Conservation (phyloP, 2,329 filamentous ascomycete genomes). For the Venturiaceae sp. region DNA sequence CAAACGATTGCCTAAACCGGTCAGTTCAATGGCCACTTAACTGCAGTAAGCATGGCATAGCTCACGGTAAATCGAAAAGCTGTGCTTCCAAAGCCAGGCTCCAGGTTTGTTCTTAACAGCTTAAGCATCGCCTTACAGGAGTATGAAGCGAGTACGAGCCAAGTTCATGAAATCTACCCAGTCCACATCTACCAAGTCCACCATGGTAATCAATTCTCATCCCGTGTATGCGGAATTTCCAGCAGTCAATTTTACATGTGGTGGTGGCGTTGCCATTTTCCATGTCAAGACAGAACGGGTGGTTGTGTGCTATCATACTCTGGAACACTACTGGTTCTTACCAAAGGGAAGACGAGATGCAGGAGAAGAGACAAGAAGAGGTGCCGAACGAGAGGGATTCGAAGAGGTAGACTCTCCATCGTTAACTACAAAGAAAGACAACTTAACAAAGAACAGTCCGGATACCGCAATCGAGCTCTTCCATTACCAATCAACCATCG, state of each 20-base stretch:
- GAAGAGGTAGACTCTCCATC: constrained; percentile 30
- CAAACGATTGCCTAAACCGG: background rate
- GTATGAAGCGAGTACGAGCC: too few relatives aligned
- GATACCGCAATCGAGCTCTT: constrained; percentile 39
- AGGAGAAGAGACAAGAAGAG: constrained; percentile 30
- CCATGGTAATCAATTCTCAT: background rate
- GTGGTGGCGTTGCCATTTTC: constrained; percentile 40
- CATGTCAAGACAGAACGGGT: constrained; percentile 35
- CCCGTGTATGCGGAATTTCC: constrained; percentile 6
- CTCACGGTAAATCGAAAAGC: background rate
- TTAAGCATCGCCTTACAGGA: too few relatives aligned
- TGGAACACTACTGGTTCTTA: constrained; percentile 34
- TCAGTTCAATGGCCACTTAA: background rate
- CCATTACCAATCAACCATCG: constrained; percentile 33
- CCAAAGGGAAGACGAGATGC: constrained; percentile 40
- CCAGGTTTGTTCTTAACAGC: too few relatives aligned
- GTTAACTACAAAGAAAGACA: background rate
- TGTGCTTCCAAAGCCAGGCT: background rate
- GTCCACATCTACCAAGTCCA: too few relatives aligned
- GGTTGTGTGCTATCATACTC: constrained; percentile 36
- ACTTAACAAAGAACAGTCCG: constrained; percentile 20
- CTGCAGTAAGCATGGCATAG: background rate
- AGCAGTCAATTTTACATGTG: constrained; percentile 13
- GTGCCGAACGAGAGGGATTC: constrained; percentile 39
- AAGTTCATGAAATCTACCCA: too few relatives aligned